phyloP scores from a whole-genome alignment of 75 land plant genomes.

The Pinus taeda region DNA sequence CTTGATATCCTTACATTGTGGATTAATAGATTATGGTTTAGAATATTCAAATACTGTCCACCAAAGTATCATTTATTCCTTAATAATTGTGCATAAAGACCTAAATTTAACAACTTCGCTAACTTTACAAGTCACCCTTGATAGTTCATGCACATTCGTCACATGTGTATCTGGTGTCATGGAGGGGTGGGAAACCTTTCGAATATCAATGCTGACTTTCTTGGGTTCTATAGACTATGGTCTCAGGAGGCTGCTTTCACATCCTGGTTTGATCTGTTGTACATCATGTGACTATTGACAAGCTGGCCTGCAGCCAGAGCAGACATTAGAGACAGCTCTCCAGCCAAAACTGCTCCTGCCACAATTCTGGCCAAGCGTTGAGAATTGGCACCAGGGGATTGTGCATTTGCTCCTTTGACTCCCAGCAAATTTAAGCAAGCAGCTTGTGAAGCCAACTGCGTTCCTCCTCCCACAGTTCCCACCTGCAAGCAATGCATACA shows the following conservation, averaged over 20 bases:
- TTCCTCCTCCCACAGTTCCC: constrained; percentile 87
- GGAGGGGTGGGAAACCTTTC: too few species aligned
- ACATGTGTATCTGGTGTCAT: too few species aligned
- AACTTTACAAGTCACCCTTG: too few species aligned
- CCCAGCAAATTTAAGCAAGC: constrained; percentile 79
- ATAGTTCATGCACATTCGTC: too few species aligned
- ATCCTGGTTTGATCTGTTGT: constrained; percentile 69
- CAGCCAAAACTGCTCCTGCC: constrained; percentile 83
- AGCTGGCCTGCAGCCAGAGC: constrained; percentile 91
- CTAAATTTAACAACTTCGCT: too few species aligned
- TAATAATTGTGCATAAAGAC: too few species aligned
- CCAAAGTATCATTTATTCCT: too few species aligned
- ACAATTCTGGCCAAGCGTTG: constrained; percentile 61
- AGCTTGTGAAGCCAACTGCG: constrained; percentile 80
- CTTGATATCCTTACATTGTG: too few species aligned
- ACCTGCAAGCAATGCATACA: constrained; percentile 33
- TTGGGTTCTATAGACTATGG: too few species aligned
- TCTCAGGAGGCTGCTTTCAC: neutral
- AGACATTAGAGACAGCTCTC: constrained; percentile 86
- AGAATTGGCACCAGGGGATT: constrained; percentile 65
- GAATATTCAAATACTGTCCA: too few species aligned
- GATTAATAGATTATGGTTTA: too few species aligned
- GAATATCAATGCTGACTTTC: too few species aligned
- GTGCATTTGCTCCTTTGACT: constrained; percentile 63
- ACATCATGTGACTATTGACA: constrained; percentile 87